Base-by-base conservation (phyloP, 2,329 filamentous ascomycete species). In the Rutstroemia sp. region DNA sequence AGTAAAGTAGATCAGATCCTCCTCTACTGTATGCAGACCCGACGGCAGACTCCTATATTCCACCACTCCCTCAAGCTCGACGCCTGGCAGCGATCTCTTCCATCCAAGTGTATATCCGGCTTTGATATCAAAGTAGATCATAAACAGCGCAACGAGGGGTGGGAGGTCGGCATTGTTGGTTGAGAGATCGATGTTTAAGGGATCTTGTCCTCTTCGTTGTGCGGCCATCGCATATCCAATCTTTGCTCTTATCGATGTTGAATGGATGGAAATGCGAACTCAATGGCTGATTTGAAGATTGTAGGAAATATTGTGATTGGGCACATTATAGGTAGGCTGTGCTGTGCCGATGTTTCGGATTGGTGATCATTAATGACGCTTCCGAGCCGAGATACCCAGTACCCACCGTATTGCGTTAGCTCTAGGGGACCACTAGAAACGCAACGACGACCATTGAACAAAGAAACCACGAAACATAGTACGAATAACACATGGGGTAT, bases 1-100 rank as follows among this genome's bases (percentile, higher is more conserved):
- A 45, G 95, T 85, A 71, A 97, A 99, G 76, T 97, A 99, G 67
- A 91, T 89, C 51, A 97, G 77, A 71, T 99, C 94, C 63, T 92
- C 84, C 34, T 86, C 78, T 19, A 97, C 89, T 57, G 89, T 88
- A 73, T 99, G 94, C 50, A 96, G 73, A 23, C 94, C 94, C 0
- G 92, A 97, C 2, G 94, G 94, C 48, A 99, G 79, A 60, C 90
- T 95, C 73, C 96, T 97, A 80, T 91, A 99, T 73, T 99, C 94
- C 67, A 96, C 90, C 23, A 88, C 84, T 55, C 90, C 90, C 64
- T 95, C 89, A 49, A 97, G 80, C 72, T 81, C 78, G 73, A 92
- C 79, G 49, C 82, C 84, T 14, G 83, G 77, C 1, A 83, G 73
- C 12, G 86, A 82, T 63, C 82, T 84, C 71, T 95, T 90, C 94